phyloP scores from a whole-genome alignment of 495 filamentous ascomycete genomes.

The Penicillium fimorum region DNA sequence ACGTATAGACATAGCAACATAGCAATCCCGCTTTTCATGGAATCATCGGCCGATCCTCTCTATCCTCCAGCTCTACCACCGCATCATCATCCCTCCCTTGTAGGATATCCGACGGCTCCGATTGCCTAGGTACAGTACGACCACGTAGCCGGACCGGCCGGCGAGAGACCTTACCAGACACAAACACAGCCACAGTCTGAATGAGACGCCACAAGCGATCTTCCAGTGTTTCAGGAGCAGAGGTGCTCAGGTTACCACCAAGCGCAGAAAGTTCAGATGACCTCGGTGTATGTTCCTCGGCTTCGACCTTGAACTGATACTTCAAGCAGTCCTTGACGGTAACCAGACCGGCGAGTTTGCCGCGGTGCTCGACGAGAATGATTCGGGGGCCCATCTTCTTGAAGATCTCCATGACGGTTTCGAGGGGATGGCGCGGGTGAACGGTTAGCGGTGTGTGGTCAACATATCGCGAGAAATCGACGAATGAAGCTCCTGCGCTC shows the following conservation, averaged over 20 bases:
- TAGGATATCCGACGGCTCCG: slow-evolving; percentile 50
- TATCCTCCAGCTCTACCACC: slow-evolving; percentile 61
- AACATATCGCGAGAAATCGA: slow-evolving; percentile 87
- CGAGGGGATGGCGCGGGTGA: slow-evolving; percentile 86
- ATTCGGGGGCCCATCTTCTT: slow-evolving; percentile 96
- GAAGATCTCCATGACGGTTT: slow-evolving; percentile 99
- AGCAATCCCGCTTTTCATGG: neutral
- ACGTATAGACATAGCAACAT: neutral
- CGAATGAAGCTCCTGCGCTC: slow-evolving; percentile 52
- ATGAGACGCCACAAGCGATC: slow-evolving; percentile 70
- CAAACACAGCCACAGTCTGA: slow-evolving; percentile 42
- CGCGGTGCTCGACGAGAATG: slow-evolving; percentile 88
- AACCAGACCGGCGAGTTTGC: slow-evolving; percentile 77
- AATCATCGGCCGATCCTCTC: slow-evolving; percentile 26
- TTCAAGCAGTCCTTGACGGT: slow-evolving; percentile 97
- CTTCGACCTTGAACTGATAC: slow-evolving; percentile 96
- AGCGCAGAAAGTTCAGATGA: slow-evolving; percentile 42
- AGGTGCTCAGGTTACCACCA: slow-evolving; percentile 32
- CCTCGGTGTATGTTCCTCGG: slow-evolving; percentile 68
- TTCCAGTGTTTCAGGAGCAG: slow-evolving; percentile 44
- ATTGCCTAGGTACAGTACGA: slow-evolving; percentile 51
- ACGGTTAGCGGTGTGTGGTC: slow-evolving; percentile 89
- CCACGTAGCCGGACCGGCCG: slow-evolving; percentile 28
- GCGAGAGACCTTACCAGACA: slow-evolving; percentile 19
- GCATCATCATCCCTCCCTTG: slow-evolving; percentile 67